phyloP scores from a whole-genome alignment of 257 asterid genomes.

The Penstemon davidsonii region DNA sequence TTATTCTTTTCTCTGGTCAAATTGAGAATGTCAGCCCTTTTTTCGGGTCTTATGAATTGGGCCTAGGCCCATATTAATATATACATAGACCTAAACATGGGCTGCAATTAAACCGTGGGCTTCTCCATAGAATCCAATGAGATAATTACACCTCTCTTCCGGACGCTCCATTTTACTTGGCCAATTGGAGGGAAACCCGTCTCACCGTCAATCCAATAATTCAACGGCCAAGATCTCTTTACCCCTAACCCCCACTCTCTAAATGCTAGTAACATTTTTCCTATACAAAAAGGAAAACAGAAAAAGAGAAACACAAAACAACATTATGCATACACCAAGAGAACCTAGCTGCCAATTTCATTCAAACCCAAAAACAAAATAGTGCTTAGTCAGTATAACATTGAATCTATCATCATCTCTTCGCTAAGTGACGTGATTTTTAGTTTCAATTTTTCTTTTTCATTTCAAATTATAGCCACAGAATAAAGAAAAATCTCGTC shows the following conservation, averaged over 20 bases:
- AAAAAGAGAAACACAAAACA: neutral
- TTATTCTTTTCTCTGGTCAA: neutral
- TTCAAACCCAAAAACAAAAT: neutral
- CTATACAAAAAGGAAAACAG: neutral
- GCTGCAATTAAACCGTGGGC: neutral
- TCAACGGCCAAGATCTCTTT: slow-evolving; percentile 29
- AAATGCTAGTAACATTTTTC: neutral
- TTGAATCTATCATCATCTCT: neutral
- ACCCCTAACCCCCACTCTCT: slow-evolving; percentile 19
- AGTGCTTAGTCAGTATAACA: neutral
- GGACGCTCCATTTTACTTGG: slow-evolving; percentile 24
- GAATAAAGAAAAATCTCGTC: neutral
- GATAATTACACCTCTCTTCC: slow-evolving; percentile 4
- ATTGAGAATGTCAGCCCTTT: neutral
- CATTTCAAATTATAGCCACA: too few species aligned
- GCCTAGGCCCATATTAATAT: neutral
- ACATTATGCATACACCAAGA: neutral
- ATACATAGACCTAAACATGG: neutral
- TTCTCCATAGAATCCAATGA: neutral
- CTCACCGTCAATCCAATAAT: slow-evolving; percentile 30
- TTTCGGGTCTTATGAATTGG: neutral
- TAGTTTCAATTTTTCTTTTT: too few species aligned
- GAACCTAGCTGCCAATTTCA: neutral
- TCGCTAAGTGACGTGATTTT: neutral
- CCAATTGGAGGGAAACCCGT: slow-evolving; percentile 38